Base-by-base conservation (phyloP, 148 eudicot species). In the Vaccinium macrocarpon region DNA sequence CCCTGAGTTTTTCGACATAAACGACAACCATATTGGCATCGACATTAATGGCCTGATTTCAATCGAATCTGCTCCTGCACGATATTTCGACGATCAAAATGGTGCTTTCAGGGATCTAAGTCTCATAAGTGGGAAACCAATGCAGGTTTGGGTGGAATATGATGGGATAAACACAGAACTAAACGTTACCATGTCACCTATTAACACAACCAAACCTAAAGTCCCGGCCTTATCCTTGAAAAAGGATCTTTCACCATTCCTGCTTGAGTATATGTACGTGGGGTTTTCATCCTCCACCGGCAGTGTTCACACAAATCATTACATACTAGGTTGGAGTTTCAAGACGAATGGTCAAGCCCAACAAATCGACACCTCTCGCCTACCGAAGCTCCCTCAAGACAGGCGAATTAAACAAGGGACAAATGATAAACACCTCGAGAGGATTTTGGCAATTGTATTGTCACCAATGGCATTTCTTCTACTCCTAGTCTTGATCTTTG, bases 71-170 rank as follows among this genome's bases (percentile, higher is more conserved):
- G 75, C 80, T 12, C 32, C 76, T 9, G 81, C 87, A 53, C 66
- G 84, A 16, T 85, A 85, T 32, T 85, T 55, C 9, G 15, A 38
- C 1, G 51, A 66, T 10, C 42, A 49, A 49, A 66, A 52, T 21
- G 55, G 72, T 79, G 35, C 18, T 4, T 86, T 81, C 7, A 77
- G 38, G 35, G 51, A 79, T 56, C 21, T 87, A 6, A 38, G 10
- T n/a, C 81, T 84, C 10, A 77, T 15, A 38, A 84, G 86, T 29
- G 79, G 84, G 23, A 23, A 84, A n/a, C 82, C 84, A 4, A 81
- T 76, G 79, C 86, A 77, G 38, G 88, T 84, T 73, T 87, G 88
- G 86, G 79, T 87, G 23, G 79, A 87, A 35, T 87, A 84, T 16
- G 64, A 81, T 77, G 86, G 82, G 6, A 21, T 23, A 5, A 68